Evolutionary conservation across 2,329 filamentous ascomycete genomes (phyloP).

Genomic region (Penicillium thymicola): DNA sequence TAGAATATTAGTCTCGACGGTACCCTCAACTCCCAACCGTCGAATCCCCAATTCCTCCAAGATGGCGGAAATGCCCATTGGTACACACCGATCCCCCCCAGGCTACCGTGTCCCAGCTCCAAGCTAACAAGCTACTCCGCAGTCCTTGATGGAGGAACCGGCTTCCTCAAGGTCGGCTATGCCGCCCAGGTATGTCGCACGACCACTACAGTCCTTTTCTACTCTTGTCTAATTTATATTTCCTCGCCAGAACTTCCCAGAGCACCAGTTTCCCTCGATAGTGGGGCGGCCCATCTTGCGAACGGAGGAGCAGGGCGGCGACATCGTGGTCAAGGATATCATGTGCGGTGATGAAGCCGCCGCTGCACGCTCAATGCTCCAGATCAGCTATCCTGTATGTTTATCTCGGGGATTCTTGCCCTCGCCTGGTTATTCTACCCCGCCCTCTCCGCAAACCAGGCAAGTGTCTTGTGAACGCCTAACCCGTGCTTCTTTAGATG

Average conservation of each 20-base stretch:
- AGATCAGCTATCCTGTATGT: conserved; percentile 88
- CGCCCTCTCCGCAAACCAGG: conserved; percentile 21
- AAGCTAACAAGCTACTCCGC: conserved; percentile 32
- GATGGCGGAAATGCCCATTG: conserved; percentile 52
- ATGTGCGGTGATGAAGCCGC: conserved; percentile 99
- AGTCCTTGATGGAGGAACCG: conserved; percentile 99
- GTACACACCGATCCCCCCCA: conserved; percentile 32
- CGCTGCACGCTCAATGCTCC: conserved; percentile 91
- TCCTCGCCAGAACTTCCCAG: conserved; percentile 82
- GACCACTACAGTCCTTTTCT: neutral
- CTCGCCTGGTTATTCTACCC: conserved; percentile 12
- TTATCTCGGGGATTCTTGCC: conserved; percentile 4
- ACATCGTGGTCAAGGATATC: conserved; percentile 86
- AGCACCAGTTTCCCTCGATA: conserved; percentile 97
- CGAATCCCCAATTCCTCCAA: conserved; percentile 18
- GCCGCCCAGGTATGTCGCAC: conserved; percentile 68
- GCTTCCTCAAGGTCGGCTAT: conserved; percentile 99
- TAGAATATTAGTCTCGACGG: neutral
- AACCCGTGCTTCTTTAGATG: conserved; percentile 59
- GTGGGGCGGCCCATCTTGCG: conserved; percentile 96
- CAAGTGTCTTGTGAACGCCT: conserved; percentile 21
- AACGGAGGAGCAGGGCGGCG: conserved; percentile 80
- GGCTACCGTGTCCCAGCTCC: conserved; percentile 23
- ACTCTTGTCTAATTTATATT: conserved; percentile 7
- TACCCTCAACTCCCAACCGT: conserved; percentile 1